Evolutionary conservation across 352 stramenopile species (phyloP).

Genomic region (Phytophthora palmivora): DNA sequence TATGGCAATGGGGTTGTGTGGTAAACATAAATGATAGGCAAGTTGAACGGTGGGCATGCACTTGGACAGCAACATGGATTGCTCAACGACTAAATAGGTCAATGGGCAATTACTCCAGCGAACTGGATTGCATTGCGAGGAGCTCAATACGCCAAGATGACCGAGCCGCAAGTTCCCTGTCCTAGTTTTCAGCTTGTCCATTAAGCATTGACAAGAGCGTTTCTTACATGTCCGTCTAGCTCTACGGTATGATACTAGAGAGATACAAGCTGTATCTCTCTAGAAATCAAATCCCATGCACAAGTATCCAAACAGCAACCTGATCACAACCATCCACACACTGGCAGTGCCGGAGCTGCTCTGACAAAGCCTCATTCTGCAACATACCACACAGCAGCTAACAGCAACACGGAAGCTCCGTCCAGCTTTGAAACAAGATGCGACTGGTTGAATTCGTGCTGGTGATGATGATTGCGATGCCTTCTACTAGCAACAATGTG

Average conservation of each 20-base stretch:
- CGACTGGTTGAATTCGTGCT: constrained; percentile 7
- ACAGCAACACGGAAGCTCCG: neutral
- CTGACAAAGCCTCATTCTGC: constrained; percentile 3
- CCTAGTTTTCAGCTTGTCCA: too few relatives aligned
- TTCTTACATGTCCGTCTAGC: too few relatives aligned
- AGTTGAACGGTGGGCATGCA: too few relatives aligned
- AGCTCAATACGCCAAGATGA: too few relatives aligned
- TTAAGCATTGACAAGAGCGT: too few relatives aligned
- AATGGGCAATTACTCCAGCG: too few relatives aligned
- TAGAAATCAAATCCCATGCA: constrained; percentile 16
- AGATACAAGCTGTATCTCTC: neutral
- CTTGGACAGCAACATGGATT: too few relatives aligned
- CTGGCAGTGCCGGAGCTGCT: neutral
- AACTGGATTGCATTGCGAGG: too few relatives aligned
- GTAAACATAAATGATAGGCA: neutral
- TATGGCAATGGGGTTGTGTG: constrained; percentile 1
- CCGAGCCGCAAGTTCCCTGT: too few relatives aligned
- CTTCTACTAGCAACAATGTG: neutral
- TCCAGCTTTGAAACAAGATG: constrained; percentile 8
- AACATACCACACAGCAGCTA: neutral
- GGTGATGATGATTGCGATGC: constrained; percentile 3
- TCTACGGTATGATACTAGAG: too few relatives aligned
- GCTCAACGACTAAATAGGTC: too few relatives aligned
- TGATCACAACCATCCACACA: neutral
- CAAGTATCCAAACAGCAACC: constrained; percentile 10